Conservation (phyloP, 345 rosid genomes). For the Eucalyptus leucophloia region DNA sequence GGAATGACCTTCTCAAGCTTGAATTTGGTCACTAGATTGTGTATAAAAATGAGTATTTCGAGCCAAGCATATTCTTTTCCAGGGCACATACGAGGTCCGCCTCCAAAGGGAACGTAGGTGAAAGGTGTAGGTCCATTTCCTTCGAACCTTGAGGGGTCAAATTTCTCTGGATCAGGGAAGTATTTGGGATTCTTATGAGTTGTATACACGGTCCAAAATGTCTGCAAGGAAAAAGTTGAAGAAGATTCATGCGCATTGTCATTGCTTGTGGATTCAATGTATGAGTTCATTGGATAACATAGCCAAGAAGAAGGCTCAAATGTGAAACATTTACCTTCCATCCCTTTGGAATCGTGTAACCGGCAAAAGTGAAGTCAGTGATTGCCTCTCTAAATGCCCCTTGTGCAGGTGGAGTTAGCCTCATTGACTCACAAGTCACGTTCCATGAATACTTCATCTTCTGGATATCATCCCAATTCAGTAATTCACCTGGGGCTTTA, state of each 20-base stretch:
- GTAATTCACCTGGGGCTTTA: neutral
- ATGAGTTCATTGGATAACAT: neutral
- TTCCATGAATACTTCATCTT: neutral
- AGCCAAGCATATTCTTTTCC: neutral
- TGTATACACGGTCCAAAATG: neutral
- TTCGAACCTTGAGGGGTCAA: neutral
- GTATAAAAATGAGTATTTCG: neutral
- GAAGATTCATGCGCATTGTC: neutral
- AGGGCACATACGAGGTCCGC: neutral
- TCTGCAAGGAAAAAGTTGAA: neutral
- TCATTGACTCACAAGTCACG: neutral
- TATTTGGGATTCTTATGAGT: neutral
- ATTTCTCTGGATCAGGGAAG: neutral
- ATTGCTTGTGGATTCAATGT: neutral
- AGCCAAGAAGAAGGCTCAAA: neutral
- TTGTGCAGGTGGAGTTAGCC: neutral
- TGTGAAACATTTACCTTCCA: neutral
- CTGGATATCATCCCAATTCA: neutral
- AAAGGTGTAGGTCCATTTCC: neutral
- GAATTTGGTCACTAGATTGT: neutral
- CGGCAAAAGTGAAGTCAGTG: neutral
- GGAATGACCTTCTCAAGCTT: neutral
- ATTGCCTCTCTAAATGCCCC: neutral
- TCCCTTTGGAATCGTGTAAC: neutral
- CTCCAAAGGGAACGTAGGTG: neutral